Conservation (phyloP, 805 yeast species). For the Priceomyces haplophilus region DNA sequence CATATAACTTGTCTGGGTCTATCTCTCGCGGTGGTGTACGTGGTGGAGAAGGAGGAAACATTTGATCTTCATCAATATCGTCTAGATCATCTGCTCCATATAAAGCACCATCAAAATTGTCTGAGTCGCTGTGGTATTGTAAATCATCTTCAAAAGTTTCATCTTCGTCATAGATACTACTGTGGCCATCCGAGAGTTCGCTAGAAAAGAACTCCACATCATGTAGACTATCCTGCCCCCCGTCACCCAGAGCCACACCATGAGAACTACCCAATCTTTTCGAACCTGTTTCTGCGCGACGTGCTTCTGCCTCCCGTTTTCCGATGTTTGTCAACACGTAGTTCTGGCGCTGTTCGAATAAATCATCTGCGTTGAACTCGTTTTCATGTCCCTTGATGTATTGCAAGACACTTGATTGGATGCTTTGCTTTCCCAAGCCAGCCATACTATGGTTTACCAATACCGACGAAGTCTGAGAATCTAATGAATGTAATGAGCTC, state of each 20-base stretch:
- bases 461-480: constrained; percentile 19
- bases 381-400: constrained; percentile 28
- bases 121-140: constrained; percentile 10
- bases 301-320: not conserved
- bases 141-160: constrained; percentile 5
- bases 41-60: constrained; percentile 60
- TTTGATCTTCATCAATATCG: constrained; percentile 45
- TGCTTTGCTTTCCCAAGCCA: constrained; percentile 24
- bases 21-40: constrained; percentile 77
- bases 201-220: not conserved
- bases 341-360: constrained; percentile 34
- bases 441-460: constrained; percentile 14
- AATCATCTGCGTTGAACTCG: constrained; percentile 32
- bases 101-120: constrained; percentile 4
- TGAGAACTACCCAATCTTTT: not conserved
- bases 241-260: not conserved
- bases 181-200: constrained; percentile 1
- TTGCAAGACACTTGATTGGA: constrained; percentile 33
- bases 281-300: not conserved
- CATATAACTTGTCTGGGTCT: constrained; percentile 81
- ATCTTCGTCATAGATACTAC: constrained; percentile 10
- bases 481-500: constrained; percentile 12
- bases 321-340: not conserved
- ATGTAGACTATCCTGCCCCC: not conserved
- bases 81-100: constrained; percentile 34